Base-by-base conservation (phyloP, 192 early-diverging fungal species). In the Lobosporangium transversale region DNA sequence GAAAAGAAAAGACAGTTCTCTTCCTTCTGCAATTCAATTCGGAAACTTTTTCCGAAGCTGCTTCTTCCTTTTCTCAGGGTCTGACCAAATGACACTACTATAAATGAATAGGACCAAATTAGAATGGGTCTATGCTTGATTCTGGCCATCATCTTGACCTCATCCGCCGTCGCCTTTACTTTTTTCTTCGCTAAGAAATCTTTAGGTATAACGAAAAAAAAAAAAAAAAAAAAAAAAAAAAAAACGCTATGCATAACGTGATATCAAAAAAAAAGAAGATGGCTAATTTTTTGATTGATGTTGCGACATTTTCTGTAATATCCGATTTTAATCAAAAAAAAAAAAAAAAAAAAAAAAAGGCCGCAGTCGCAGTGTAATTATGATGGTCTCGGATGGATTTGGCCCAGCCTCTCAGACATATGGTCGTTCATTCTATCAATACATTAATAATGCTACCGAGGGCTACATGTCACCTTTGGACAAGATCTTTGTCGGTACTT, bases 311-410 rank as follows among this genome's bases (percentile, higher is more conserved):
- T 27, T 58, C 23, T 8, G 1, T n/a, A 47, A 18, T n/a, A n/a
- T n/a, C n/a, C n/a, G n/a, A n/a, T n/a, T n/a, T n/a, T n/a, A n/a
- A n/a, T n/a, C n/a, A n/a, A n/a, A n/a, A n/a, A n/a, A n/a, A n/a
- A n/a, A n/a, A n/a, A n/a, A n/a, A n/a, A n/a, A n/a, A n/a, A n/a
- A n/a, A n/a, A n/a, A n/a, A n/a, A n/a, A n/a, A n/a, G n/a, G n/a
- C n/a, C n/a, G 57, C 11, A 53, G 56, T 17, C 70, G 90, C 49
- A 95, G 93, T 69, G 90, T 98, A 14, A 94, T 98, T 42, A 71
- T 98, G 70, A 95, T 98, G 95, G 91, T 98, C 27, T 93, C 92
- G 37, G 97, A 98, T 63, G 95, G 97, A 7, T 94, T 97, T 73
- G 97, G 97, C 5, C 96, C 96, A 6, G 94, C 97, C 4, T 97